phyloP scores from a whole-genome alignment of 805 yeast species.

The Nakazawaea holstii region DNA sequence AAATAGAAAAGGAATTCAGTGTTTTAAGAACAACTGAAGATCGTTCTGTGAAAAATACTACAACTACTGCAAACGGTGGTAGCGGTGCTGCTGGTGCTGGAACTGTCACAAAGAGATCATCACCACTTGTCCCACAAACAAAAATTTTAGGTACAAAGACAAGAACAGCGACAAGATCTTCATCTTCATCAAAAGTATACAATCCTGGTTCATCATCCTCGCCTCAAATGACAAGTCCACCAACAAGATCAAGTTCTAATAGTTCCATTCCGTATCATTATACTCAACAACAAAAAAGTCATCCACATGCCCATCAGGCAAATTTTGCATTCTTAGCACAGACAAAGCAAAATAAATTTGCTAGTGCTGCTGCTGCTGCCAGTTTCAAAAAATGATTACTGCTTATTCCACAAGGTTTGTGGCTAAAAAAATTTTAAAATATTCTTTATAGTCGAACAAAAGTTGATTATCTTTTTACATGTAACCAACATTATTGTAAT shows the following conservation, averaged over 20 bases:
- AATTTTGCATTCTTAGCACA: constrained; percentile 11
- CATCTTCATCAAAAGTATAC: neutral
- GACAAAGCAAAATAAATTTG: constrained; percentile 13
- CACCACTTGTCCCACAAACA: neutral
- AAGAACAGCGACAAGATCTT: neutral
- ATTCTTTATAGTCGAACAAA: no score
- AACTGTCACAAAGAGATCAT: neutral
- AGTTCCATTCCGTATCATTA: constrained; percentile 5
- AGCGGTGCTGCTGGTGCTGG: no score
- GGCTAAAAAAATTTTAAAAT: no score
- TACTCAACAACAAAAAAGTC: constrained; percentile 10
- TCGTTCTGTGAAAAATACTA: neutral
- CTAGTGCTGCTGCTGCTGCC: constrained; percentile 18
- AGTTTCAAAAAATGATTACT: constrained; percentile 10
- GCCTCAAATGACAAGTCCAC: neutral
- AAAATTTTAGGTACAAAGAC: neutral
- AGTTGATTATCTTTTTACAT: no score
- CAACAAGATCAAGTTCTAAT: constrained; percentile 5
- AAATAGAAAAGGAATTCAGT: neutral
- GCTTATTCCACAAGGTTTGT: no score
- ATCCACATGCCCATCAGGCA: constrained; percentile 9
- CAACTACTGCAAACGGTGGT: neutral
- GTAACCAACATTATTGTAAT: no score
- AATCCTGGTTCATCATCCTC: neutral
- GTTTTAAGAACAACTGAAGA: neutral